A percentile compares a stretch with the other conserved stretches of the same genome.
phyloP scores from a whole-genome alignment of 23 red algal species.

The Gracilaria domingensis region DNA sequence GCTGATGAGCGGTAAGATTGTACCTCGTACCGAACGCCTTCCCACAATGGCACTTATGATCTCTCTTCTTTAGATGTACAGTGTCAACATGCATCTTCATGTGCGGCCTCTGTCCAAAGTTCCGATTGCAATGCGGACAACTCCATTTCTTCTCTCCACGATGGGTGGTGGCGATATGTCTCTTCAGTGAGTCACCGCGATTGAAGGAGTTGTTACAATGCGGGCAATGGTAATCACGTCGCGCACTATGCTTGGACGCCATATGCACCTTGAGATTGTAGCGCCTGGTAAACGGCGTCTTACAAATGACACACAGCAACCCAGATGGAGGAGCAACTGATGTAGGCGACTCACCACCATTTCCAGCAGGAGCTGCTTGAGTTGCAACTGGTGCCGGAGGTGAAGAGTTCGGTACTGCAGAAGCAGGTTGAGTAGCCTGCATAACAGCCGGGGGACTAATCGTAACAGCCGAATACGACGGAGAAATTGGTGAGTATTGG shows the following conservation, averaged over 20 bases:
- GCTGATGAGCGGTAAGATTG: conserved; percentile 58
- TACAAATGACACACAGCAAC: conserved; percentile 41
- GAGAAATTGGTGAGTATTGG: conserved; percentile 47
- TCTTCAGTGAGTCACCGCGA: conserved; percentile 57
- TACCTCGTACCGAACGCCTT: conserved; percentile 66
- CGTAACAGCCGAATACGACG: conserved; percentile 48
- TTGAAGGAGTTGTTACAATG: conserved; percentile 54
- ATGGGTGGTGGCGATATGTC: conserved; percentile 65
- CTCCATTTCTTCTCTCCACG: conserved; percentile 72
- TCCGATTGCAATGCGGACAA: conserved; percentile 62
- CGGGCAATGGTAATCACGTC: conserved; percentile 53
- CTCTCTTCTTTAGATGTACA: conserved; percentile 63
- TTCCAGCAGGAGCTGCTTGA: background rate
- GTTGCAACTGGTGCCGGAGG: background rate
- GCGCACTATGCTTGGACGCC: conserved; percentile 60
- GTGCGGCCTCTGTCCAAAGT: conserved; percentile 69
- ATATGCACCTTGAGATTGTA: conserved; percentile 73
- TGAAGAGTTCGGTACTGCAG: background rate
- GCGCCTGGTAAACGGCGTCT: conserved; percentile 52
- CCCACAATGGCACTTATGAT: conserved; percentile 70
- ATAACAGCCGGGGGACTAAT: conserved; percentile 45
- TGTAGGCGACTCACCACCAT: conserved; percentile 50
- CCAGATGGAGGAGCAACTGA: conserved; percentile 40
- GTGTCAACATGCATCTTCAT: conserved; percentile 75
- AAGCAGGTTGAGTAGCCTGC: conserved; percentile 25